Base-by-base conservation (phyloP, 2,329 filamentous ascomycete species). In the Aspergillus sclerotialis region DNA sequence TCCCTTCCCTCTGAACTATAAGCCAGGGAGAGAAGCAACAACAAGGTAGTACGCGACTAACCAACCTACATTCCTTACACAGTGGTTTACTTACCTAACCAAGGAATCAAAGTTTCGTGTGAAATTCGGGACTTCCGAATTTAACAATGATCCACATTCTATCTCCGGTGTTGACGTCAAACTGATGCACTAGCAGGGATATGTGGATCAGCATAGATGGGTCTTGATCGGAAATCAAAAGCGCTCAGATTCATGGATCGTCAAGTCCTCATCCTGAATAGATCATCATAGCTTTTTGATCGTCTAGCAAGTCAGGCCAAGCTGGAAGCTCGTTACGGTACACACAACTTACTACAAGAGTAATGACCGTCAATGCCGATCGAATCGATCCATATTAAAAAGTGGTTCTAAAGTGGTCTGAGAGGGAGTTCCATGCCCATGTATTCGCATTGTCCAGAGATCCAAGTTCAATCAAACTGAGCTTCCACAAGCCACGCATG, bases 131-230 rank as follows among this genome's bases (percentile, higher is more conserved):
- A n/a, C n/a, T 7, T 16, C 15, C 8, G 25, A 14, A 15, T 15
- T 27, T 25, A 25, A 15, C 24, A 27, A 33, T 21, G 19, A 13
- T 35, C 14, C 17, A 19, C 21, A 26, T 28, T 18, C 19, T 15
- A 12, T 12, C 6, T 18, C n/a, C 15, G 18, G 16, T 35, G 18
- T 28, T 43, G 40, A 43, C 40, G 40, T 43, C 40, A 43, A 25
- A 24, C 32, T 43, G 40, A 43, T 43, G 38, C 30, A 24, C 27
- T 17, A 30, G 13, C n/a, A 10, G 8, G 11, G 17, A 12, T 21
- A 14, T 34, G 18, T 27, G 16, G 15, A 16, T 28, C 27, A 23
- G 7, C 19, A 23, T 6, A n/a, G 19, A 10, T 10, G 19, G 19
- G 19, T 7, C 19, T 6, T 10, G 19, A 23, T 23, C 19, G 19